Evolutionary conservation across 2,329 filamentous ascomycete species (phyloP).

Genomic region (Onygenales sp.): DNA sequence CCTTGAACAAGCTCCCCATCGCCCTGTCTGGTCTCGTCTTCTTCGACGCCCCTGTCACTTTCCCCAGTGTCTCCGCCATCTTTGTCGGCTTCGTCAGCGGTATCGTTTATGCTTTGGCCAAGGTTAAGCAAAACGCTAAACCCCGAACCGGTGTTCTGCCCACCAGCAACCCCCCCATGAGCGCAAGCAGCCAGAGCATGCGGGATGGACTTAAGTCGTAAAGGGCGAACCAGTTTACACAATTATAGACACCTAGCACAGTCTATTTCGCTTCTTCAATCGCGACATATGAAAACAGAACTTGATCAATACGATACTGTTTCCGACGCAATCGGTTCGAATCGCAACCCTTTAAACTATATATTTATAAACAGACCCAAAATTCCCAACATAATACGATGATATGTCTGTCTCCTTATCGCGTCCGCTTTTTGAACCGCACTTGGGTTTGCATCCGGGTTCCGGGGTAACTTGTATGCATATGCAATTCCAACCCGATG

Average conservation of each 20-base stretch:
- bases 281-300: too few species aligned
- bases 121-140: slow-evolving; percentile 66
- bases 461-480: too few species aligned
- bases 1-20: slow-evolving; percentile 95
- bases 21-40: slow-evolving; percentile 87
- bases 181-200: slow-evolving; percentile 84
- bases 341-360: too few species aligned
- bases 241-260: too few species aligned
- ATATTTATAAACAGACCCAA: too few species aligned
- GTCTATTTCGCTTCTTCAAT: neutral
- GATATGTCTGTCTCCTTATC: too few species aligned
- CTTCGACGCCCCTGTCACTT: slow-evolving; percentile 87
- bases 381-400: too few species aligned
- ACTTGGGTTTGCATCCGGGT: too few species aligned
- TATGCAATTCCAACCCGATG: neutral
- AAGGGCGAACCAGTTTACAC: slow-evolving; percentile 5
- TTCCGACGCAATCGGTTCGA: neutral
- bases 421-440: too few species aligned
- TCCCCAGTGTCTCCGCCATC: slow-evolving; percentile 87
- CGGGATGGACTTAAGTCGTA: slow-evolving; percentile 71
- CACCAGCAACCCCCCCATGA: slow-evolving; percentile 60
- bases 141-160: slow-evolving; percentile 60
- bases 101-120: slow-evolving; percentile 79
- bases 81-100: slow-evolving; percentile 84
- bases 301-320: too few species aligned